Evolutionary conservation across 176 grass and related monocot species (phyloP), one percentile per base, ranked within the genome.

Genomic region (Juncus effusus): DNA sequence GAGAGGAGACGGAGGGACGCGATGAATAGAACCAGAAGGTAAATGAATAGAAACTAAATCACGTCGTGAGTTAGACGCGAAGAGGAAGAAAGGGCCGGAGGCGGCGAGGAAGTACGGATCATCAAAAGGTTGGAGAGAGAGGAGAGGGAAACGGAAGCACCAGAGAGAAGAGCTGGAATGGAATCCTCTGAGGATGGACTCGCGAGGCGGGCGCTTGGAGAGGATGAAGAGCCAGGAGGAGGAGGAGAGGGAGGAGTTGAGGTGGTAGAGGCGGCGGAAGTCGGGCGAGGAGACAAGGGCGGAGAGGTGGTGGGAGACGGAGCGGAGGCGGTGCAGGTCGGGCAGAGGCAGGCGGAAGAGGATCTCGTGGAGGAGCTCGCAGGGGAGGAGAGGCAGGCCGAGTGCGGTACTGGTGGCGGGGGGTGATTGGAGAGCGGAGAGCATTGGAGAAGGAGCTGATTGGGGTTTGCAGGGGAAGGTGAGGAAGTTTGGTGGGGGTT

Each of bases 21-120:
- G 80, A 2, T 78, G 75, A 7, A 87, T 73, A 2, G 80, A 50
- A 7, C 80, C 85, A 3, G 85, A 73, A 3, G 88, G 79, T 36
- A 97, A 75, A 73, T 97, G 81, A 47, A 86, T 78, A 3, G 82
- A 83, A 0, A 97, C 78, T 38, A 97, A 88, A 69, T 92, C 94
- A 8, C 83, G 88, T 16, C 82, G 78, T n/a, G 83, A 80, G 67
- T 97, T 97, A 52, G 94, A 90, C 5, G 85, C 88, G 76, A 97
- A 97, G 2, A 97, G 85, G 73, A 97, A 97, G 56, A 87, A 82
- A 60, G 72, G 82, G 0, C 82, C 94, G 0, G 94, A 97, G 11
- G 94, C 88, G 19, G 88, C 88, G 1, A 97, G 85, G 68, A 97
- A 93, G 75, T 86, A 97, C 16, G 88, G 88, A 74, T 97, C 94